Percentiles rank a stretch among this genome's conserved stretches.
Evolutionary conservation across 2,329 filamentous ascomycete species (phyloP).

Genomic region (Hymenoscyphus linearis): DNA sequence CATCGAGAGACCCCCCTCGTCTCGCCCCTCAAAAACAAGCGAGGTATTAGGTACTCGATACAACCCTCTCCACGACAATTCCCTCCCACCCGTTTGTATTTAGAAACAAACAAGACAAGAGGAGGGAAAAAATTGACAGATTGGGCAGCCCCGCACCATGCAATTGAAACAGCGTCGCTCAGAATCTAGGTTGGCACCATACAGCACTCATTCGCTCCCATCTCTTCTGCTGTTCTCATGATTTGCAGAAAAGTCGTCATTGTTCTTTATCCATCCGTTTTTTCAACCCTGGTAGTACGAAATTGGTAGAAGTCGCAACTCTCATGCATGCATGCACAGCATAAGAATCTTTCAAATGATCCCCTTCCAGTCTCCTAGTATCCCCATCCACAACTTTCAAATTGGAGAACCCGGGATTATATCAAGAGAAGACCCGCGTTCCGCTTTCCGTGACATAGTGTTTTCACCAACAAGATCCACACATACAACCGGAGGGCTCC

Average conservation of each 20-base stretch:
- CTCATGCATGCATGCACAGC: neutral
- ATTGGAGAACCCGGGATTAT: neutral
- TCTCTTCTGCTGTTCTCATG: constrained; percentile 7
- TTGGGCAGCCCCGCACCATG: constrained; percentile 9
- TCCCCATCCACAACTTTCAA: neutral
- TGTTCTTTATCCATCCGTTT: neutral
- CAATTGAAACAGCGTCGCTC: constrained; percentile 1
- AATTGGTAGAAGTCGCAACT: neutral
- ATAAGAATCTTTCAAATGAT: neutral
- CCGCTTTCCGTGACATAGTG: neutral
- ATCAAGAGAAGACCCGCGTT: neutral
- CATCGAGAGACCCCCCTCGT: neutral
- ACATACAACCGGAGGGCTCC: neutral
- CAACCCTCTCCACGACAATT: neutral
- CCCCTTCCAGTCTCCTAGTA: neutral
- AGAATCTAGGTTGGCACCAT: constrained; percentile 8
- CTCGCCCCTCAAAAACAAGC: neutral
- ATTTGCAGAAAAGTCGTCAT: constrained; percentile 6
- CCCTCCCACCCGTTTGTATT: neutral
- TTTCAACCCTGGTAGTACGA: too few relatives aligned
- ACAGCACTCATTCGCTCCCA: constrained; percentile 4
- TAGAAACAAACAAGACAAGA: neutral
- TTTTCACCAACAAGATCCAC: neutral
- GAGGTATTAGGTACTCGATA: neutral
- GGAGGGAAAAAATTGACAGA: neutral